Evolutionary conservation across 2,329 filamentous ascomycete genomes (phyloP).

Genomic region (Colletotrichum lupini): DNA sequence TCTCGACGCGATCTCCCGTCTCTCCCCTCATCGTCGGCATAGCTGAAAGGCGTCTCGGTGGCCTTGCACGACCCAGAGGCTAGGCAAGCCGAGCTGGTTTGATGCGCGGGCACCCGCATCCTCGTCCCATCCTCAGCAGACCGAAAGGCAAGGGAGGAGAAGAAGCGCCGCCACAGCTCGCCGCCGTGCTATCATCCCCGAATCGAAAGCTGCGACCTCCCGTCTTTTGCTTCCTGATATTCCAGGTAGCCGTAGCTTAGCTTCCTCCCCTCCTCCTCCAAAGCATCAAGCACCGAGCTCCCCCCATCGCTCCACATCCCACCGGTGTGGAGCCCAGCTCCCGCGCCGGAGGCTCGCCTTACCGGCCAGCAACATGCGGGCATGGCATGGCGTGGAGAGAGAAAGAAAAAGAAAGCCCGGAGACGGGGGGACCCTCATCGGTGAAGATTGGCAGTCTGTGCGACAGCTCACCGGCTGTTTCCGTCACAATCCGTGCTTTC

Average conservation of each 20-base stretch:
- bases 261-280: neutral
- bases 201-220: slow-evolving; percentile 3
- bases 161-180: neutral
- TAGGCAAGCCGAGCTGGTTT: neutral
- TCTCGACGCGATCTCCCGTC: neutral
- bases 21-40: neutral
- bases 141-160: neutral
- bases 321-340: slow-evolving; percentile 16
- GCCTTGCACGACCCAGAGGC: neutral
- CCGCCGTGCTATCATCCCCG: neutral
- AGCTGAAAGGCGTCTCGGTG: neutral
- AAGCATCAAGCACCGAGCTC: neutral
- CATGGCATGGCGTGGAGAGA: neutral
- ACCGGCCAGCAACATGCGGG: slow-evolving; percentile 9
- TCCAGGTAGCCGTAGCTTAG: neutral
- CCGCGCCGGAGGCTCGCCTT: slow-evolving; percentile 9
- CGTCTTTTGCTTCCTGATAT: neutral
- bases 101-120: neutral
- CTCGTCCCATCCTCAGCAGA: neutral
- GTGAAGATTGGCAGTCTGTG: slow-evolving; percentile 10
- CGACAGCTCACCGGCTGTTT: slow-evolving; percentile 1
- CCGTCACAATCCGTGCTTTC: neutral
- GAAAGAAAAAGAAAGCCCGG: slow-evolving; percentile 21
- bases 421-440: slow-evolving; percentile 5
- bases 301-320: neutral